Evolutionary conservation across 2,329 filamentous ascomycete genomes (phyloP).

Genomic region (Dothideomycetes sp.): DNA sequence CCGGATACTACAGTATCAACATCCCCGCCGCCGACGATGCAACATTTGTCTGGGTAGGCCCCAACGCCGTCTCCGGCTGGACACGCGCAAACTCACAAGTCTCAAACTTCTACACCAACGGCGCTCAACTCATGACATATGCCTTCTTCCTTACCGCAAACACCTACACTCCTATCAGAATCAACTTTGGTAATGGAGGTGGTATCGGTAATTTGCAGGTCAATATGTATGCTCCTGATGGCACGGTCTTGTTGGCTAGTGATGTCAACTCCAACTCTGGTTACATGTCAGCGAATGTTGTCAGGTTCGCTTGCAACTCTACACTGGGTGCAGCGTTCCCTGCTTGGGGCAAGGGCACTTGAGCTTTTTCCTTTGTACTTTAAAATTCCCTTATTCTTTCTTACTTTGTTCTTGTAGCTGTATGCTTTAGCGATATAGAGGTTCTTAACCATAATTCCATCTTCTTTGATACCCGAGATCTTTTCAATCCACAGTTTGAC

Average conservation of each 20-base stretch:
- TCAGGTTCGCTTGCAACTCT: conserved; percentile 10
- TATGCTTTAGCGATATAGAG: too few relatives aligned
- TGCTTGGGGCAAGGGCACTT: conserved; percentile 12
- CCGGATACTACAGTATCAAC: conserved; percentile 21
- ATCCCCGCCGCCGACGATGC: conserved; percentile 20
- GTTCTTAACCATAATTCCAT: too few relatives aligned
- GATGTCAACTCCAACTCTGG: conserved; percentile 1
- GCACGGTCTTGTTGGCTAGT: conserved; percentile 4
- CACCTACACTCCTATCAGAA: conserved; percentile 8
- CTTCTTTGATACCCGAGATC: too few relatives aligned
- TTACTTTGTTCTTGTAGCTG: background rate
- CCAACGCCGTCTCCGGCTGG: conserved; percentile 19
- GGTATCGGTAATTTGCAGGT: conserved; percentile 5
- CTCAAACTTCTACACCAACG: background rate
- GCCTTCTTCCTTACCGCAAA: conserved; percentile 11
- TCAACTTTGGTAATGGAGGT: conserved; percentile 10
- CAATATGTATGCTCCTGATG: conserved; percentile 10
- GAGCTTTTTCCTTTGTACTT: background rate
- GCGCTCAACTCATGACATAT: background rate
- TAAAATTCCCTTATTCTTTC: background rate
- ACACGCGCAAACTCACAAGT: conserved; percentile 17
- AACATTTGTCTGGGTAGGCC: conserved; percentile 20
- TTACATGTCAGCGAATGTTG: conserved; percentile 3
- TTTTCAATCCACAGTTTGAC: too few relatives aligned
- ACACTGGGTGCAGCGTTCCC: conserved; percentile 4